Evolutionary conservation across 108 stramenopile species (phyloP).

Genomic region (Hondaea fermentalgiana): DNA sequence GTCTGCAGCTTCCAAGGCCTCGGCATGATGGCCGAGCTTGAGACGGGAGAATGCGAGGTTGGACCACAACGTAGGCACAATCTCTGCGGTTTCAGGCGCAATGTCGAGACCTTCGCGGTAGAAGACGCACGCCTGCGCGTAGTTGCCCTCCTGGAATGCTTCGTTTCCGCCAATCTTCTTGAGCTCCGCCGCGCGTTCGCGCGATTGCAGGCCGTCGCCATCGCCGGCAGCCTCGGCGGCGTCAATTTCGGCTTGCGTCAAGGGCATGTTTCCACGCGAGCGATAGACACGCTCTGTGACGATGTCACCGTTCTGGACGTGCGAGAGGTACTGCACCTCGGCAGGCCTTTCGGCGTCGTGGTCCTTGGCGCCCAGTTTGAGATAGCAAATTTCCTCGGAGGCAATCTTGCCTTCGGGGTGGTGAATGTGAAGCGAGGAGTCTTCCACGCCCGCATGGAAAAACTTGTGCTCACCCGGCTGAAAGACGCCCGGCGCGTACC

Average conservation of each 20-base stretch:
- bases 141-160: neutral
- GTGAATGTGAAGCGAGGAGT: constrained; percentile 5
- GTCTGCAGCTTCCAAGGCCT: constrained; percentile 66
- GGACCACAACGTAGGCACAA: constrained; percentile 46
- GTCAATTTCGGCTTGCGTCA: neutral
- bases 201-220: constrained; percentile 13
- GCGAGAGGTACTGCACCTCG: neutral
- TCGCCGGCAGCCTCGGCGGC: neutral
- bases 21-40: constrained; percentile 80
- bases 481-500: neutral
- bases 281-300: neutral
- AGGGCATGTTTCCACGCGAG: neutral
- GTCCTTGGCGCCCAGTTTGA: neutral
- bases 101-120: neutral
- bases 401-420: neutral
- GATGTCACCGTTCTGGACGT: neutral
- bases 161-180: constrained; percentile 19
- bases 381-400: neutral
- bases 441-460: neutral
- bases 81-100: neutral
- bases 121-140: neutral
- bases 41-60: constrained; percentile 76
- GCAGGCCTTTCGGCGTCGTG: neutral
- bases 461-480: neutral
- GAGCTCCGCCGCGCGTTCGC: neutral